A percentile compares a stretch with the other conserved stretches of the same genome.
phyloP scores from a whole-genome alignment of 345 rosid genomes.

The Crucihimalaya himalaica region DNA sequence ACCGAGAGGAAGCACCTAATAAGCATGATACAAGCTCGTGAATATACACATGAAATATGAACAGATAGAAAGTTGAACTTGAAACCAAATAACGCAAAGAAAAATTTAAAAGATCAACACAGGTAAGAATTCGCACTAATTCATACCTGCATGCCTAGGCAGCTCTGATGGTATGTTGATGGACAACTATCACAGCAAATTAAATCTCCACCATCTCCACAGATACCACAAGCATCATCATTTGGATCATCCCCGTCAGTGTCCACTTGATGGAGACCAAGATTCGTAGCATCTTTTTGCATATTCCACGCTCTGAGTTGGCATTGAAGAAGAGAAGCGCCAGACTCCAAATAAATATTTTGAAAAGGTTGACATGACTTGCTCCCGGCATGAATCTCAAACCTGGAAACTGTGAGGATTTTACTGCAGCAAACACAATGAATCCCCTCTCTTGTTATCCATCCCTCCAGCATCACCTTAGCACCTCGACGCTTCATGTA shows the following conservation, averaged over 20 bases:
- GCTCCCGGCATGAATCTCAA: slow-evolving; percentile 96
- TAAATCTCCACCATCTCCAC: slow-evolving; percentile 98
- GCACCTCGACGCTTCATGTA: slow-evolving; percentile 64
- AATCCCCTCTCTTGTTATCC: slow-evolving; percentile 80
- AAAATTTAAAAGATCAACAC: not conserved
- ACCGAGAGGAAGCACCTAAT: slow-evolving; percentile 81
- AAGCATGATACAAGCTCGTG: slow-evolving; percentile 23
- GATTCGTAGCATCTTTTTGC: slow-evolving; percentile 55
- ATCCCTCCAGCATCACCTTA: slow-evolving; percentile 67
- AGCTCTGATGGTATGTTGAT: slow-evolving; percentile 90
- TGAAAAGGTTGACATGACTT: slow-evolving; percentile 73
- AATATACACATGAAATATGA: slow-evolving; percentile 7
- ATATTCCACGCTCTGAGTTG: slow-evolving; percentile 84
- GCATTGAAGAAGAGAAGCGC: slow-evolving; percentile 82
- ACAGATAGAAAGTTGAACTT: not conserved
- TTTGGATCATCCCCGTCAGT: slow-evolving; percentile 83
- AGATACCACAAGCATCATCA: slow-evolving; percentile 96
- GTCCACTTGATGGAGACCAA: slow-evolving; percentile 61
- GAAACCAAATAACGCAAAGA: slow-evolving; percentile 10
- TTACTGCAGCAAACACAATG: slow-evolving; percentile 91
- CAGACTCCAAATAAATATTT: slow-evolving; percentile 81
- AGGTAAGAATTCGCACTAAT: not conserved
- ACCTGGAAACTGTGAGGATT: slow-evolving; percentile 65
- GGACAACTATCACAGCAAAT: slow-evolving; percentile 98
- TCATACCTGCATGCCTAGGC: slow-evolving; percentile 75